phyloP scores from a whole-genome alignment of 2,329 filamentous ascomycete genomes.

The Karstenula rhodostoma region DNA sequence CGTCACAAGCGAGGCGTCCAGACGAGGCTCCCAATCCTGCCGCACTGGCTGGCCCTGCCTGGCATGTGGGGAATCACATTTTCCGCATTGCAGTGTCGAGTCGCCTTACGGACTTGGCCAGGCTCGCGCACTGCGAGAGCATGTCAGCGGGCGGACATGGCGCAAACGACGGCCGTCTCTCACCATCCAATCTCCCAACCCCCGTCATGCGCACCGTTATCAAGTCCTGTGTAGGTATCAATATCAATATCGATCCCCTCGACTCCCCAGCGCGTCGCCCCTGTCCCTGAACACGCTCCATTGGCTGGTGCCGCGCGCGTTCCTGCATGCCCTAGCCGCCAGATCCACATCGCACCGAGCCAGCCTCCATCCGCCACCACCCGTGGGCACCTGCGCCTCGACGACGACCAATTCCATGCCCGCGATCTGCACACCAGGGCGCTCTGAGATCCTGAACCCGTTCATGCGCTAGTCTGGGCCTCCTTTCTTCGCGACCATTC shows the following conservation, averaged over 20 bases:
- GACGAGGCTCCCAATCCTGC: constrained; percentile 9
- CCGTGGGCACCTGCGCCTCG: constrained; percentile 26
- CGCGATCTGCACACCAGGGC: constrained; percentile 37
- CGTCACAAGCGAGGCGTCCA: constrained; percentile 14
- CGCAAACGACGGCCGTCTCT: neutral
- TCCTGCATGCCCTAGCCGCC: constrained; percentile 36
- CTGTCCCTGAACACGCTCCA: constrained; percentile 21
- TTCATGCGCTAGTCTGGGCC: constrained; percentile 36
- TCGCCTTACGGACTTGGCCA: constrained; percentile 7
- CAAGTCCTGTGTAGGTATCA: too few species aligned
- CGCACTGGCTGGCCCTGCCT: constrained; percentile 16
- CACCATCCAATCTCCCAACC: neutral
- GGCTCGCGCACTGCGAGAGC: constrained; percentile 17
- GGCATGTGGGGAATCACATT: constrained; percentile 11
- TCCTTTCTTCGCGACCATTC: constrained; percentile 41
- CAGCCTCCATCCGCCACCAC: constrained; percentile 30
- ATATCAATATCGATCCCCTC: too few species aligned
- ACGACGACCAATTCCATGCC: constrained; percentile 39
- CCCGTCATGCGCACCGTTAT: constrained; percentile 4
- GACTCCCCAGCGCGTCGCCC: constrained; percentile 5
- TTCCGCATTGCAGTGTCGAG: constrained; percentile 15
- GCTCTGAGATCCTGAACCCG: constrained; percentile 32
- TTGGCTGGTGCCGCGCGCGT: constrained; percentile 24
- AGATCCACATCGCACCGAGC: constrained; percentile 30
- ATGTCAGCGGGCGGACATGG: constrained; percentile 12